Base-by-base conservation (phyloP, 2,329 filamentous ascomycete species). In the Fusarium hainanense region DNA sequence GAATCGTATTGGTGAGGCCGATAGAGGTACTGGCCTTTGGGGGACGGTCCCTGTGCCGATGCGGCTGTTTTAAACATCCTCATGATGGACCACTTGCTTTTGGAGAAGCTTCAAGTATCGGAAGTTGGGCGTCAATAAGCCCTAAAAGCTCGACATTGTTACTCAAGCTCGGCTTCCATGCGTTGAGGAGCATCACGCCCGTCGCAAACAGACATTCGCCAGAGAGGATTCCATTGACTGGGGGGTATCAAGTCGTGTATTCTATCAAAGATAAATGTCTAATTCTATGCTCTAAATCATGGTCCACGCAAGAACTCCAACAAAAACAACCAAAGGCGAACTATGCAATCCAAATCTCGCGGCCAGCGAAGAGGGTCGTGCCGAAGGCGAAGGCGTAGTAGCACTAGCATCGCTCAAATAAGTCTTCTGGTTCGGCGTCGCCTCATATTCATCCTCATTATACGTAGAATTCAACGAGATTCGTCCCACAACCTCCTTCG, bases 381-480 rank as follows among this genome's bases (percentile, higher is more conserved):
- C 11, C 2, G 46, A 58, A 13, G 40, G 20, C 3, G 23, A 42
- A 3, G 63, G 32, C 1, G 44, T 13, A 9, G 64, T 42, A 18
- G 43, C 16, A 12, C 44, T 61, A 3, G 50, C 59, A 1, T 50
- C 44, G 7, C 23, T 50, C 2, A 69, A 28, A 12, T 41, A 73
- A 0, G 78, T 80, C 62, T 74, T 79, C 27, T 80, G 76, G 23
- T 84, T 76, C 2, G 80, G 79, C 3, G 82, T 84, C 4, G 74
- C 71, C 1, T 82, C 80, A 74, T 91, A 91, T 32, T 64, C 56
- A 74, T 91, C 89, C 6, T 73, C 68, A 1, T 88, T 88, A 65
- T 87, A 91, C 0, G 89, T 91, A 4, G 81, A 77, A 69, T 91
- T 91, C 54, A 92, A 75, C 3, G 79, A 81, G 6, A 91, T 83